Evolutionary conservation across 2,329 filamentous ascomycete species (phyloP).

Genomic region (Aspergillaceae sp.): DNA sequence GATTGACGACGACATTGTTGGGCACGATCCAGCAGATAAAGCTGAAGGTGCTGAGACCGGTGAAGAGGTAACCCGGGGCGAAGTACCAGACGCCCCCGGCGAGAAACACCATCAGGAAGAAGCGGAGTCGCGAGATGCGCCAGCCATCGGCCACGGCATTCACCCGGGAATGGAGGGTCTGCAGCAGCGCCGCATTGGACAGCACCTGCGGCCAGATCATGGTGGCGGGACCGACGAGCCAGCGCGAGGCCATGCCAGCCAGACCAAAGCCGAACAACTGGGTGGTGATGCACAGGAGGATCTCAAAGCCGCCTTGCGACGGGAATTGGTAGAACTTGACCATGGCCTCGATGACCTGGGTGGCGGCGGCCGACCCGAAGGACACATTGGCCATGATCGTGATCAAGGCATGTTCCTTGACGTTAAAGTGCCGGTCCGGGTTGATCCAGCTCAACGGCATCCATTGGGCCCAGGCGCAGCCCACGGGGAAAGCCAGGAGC

Average conservation of each 20-base stretch:
- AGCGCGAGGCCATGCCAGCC: slow-evolving; percentile 51
- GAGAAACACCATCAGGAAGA: slow-evolving; percentile 28
- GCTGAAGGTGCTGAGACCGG: slow-evolving; percentile 60
- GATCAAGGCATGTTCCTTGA: slow-evolving; percentile 36
- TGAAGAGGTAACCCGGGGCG: slow-evolving; percentile 56
- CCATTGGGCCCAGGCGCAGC: slow-evolving; percentile 31
- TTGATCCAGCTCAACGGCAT: slow-evolving; percentile 35
- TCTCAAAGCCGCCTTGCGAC: slow-evolving; percentile 51
- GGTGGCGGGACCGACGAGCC: slow-evolving; percentile 50
- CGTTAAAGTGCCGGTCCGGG: slow-evolving; percentile 33
- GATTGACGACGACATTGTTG: slow-evolving; percentile 59
- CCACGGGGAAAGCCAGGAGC: slow-evolving; percentile 38
- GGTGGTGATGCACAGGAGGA: slow-evolving; percentile 52
- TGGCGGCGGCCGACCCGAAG: slow-evolving; percentile 36
- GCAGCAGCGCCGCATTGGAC: slow-evolving; percentile 42
- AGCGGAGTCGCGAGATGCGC: slow-evolving; percentile 29
- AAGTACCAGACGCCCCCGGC: slow-evolving; percentile 30
- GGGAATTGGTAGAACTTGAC: slow-evolving; percentile 49
- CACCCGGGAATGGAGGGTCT: slow-evolving; percentile 25
- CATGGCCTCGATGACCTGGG: slow-evolving; percentile 30
- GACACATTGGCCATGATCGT: slow-evolving; percentile 42
- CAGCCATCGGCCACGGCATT: slow-evolving; percentile 35
- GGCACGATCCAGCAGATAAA: slow-evolving; percentile 65
- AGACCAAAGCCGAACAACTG: slow-evolving; percentile 57
- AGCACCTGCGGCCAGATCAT: slow-evolving; percentile 58